A percentile compares a stretch with the other conserved stretches of the same genome.
Evolutionary conservation across 768 basidiomycete genomes (phyloP).

Genomic region (Rhodotorula diobovata): DNA sequence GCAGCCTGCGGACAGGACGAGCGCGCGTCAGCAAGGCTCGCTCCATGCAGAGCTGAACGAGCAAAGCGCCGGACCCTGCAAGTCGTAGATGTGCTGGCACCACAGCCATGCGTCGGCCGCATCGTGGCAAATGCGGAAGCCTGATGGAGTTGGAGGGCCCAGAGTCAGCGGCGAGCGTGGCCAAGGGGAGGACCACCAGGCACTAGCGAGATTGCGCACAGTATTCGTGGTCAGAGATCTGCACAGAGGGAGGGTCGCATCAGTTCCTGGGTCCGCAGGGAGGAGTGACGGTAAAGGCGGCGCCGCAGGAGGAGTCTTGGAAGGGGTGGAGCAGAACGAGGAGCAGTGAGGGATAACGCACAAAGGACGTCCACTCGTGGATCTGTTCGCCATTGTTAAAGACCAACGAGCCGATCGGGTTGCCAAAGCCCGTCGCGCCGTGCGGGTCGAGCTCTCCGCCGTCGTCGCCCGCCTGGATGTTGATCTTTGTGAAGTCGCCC

Average conservation of each 20-base stretch:
- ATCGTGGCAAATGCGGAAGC: slow-evolving; percentile 49
- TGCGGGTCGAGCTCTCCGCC: slow-evolving; percentile 53
- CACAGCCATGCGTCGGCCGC: slow-evolving; percentile 46
- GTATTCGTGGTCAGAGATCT: slow-evolving; percentile 51
- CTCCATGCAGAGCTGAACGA: too few relatives aligned
- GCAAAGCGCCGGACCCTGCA: background rate
- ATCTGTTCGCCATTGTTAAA: slow-evolving; percentile 50
- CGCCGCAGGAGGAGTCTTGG: too few relatives aligned
- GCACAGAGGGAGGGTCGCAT: background rate
- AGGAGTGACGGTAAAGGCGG: too few relatives aligned
- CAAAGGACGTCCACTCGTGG: slow-evolving; percentile 40
- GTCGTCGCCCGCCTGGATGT: slow-evolving; percentile 48
- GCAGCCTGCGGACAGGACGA: too few relatives aligned
- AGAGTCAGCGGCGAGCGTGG: background rate
- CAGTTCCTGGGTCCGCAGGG: background rate
- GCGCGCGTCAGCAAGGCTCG: too few relatives aligned
- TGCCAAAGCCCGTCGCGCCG: slow-evolving; percentile 50
- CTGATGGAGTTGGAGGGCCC: background rate
- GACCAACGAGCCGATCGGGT: slow-evolving; percentile 47
- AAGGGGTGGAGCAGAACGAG: background rate
- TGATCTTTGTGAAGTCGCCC: slow-evolving; percentile 52
- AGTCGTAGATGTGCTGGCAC: slow-evolving; percentile 40
- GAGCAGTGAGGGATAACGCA: background rate
- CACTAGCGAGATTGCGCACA: slow-evolving; percentile 38
- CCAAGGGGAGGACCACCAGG: too few relatives aligned